Conservation (phyloP, 2,329 filamentous ascomycete species). For the Neoscytalidium dimidiatum region DNA sequence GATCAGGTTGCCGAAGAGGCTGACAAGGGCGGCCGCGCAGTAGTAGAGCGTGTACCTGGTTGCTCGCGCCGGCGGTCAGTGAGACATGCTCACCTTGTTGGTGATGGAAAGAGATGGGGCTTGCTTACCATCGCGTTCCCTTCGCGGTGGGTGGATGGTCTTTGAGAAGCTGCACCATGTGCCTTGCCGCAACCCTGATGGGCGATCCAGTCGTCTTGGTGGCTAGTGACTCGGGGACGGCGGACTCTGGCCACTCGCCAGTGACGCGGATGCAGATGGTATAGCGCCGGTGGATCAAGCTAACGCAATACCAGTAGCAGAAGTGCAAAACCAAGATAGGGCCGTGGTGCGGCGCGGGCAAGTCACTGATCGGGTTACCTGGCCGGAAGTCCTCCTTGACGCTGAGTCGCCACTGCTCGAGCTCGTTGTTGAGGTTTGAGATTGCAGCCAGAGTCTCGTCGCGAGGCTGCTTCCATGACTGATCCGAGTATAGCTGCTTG, state of each 20-base stretch:
- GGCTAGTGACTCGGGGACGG: background rate
- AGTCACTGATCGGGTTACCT: background rate
- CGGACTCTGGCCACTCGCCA: background rate
- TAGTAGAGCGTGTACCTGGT: background rate
- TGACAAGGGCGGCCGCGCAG: background rate
- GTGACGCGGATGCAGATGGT: background rate
- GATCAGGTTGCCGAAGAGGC: background rate
- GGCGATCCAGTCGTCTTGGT: background rate
- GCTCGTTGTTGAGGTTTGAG: background rate
- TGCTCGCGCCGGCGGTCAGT: background rate
- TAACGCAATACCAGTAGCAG: background rate
- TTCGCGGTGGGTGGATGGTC: background rate
- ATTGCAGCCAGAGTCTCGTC: background rate
- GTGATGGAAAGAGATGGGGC: too few relatives aligned
- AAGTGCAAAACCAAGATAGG: background rate
- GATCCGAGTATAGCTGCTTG: slow-evolving; percentile 1
- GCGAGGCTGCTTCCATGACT: background rate
- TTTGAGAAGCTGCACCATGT: background rate
- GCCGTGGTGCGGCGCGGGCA: background rate
- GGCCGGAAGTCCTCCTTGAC: background rate
- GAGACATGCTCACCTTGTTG: background rate
- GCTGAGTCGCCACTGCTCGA: background rate
- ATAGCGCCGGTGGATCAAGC: background rate
- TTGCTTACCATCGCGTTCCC: background rate
- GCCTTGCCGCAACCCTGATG: background rate